Conservation (phyloP, 441 rosid species). For the Aquilaria agallochum region DNA sequence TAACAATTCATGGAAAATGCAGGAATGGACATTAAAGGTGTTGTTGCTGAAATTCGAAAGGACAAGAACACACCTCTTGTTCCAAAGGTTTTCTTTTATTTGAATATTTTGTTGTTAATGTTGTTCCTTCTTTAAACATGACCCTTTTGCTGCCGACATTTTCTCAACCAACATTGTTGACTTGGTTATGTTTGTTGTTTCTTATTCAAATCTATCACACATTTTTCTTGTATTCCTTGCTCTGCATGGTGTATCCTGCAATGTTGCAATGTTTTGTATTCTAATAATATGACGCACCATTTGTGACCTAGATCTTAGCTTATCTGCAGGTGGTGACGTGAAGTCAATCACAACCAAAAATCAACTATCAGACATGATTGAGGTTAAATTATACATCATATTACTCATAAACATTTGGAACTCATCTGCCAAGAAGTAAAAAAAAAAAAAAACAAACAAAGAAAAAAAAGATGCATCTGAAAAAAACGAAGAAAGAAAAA, state of each 20-base stretch:
- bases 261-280: constrained; percentile 3
- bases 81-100: constrained; percentile 55
- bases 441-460: no score
- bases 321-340: constrained; percentile 88
- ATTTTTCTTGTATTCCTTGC: no score
- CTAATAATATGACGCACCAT: not conserved
- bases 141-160: constrained; percentile 9
- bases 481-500: no score
- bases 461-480: no score
- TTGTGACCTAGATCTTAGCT: constrained; percentile 39
- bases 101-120: no score
- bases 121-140: constrained; percentile 1
- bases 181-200: not conserved
- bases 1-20: constrained; percentile 44
- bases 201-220: no score
- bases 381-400: constrained; percentile 42
- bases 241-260: no score
- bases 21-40: constrained; percentile 99
- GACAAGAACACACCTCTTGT: constrained; percentile 82
- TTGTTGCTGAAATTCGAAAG: constrained; percentile 82
- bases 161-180: not conserved
- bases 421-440: constrained; percentile 1
- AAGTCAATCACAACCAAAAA: constrained; percentile 63
- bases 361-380: constrained; percentile 69
- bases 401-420: constrained; percentile 2